Percentiles rank a stretch among this genome's conserved stretches.
phyloP scores from a whole-genome alignment of 176 grass and related monocot genomes.

The Musa troglodytarum region DNA sequence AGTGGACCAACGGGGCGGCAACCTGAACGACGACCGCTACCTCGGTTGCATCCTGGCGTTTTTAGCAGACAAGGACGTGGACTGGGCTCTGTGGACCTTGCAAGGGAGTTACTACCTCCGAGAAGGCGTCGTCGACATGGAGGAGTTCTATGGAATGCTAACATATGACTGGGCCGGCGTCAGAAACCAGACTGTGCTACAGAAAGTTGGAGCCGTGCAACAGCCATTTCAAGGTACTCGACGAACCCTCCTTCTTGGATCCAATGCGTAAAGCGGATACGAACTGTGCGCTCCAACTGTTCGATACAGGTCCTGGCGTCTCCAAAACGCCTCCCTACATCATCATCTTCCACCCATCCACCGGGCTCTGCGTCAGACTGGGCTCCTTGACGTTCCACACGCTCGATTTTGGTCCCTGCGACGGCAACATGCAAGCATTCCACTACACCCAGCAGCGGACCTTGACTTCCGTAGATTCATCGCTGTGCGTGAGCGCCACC shows the following conservation, averaged over 20 bases:
- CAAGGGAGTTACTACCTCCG: slow-evolving; percentile 85
- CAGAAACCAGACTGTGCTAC: slow-evolving; percentile 38
- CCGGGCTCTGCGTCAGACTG: slow-evolving; percentile 40
- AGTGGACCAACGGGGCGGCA: slow-evolving; percentile 65
- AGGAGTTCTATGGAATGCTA: slow-evolving; percentile 64
- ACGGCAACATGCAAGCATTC: neutral
- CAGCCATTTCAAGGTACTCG: slow-evolving; percentile 39
- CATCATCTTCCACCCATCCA: slow-evolving; percentile 62
- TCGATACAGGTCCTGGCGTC: slow-evolving; percentile 39
- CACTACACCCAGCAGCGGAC: neutral
- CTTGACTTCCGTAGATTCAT: neutral
- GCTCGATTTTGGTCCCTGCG: slow-evolving; percentile 50
- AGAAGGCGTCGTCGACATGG: slow-evolving; percentile 39
- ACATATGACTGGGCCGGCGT: slow-evolving; percentile 32
- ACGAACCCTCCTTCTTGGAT: neutral
- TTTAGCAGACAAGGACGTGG: slow-evolving; percentile 58
- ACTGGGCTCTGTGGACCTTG: slow-evolving; percentile 86
- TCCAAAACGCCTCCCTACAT: slow-evolving; percentile 30
- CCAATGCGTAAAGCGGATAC: neutral
- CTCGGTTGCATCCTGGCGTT: slow-evolving; percentile 49
- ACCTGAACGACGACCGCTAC: slow-evolving; percentile 69
- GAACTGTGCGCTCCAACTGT: neutral
- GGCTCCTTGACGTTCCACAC: neutral
- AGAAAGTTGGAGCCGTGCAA: slow-evolving; percentile 56
- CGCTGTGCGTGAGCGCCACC: neutral